These are phyloP conservation scores for Geotrichum carabidarum DNA, from an alignment of 1,139 yeast genomes.

Conservation along the genomic window DNA sequence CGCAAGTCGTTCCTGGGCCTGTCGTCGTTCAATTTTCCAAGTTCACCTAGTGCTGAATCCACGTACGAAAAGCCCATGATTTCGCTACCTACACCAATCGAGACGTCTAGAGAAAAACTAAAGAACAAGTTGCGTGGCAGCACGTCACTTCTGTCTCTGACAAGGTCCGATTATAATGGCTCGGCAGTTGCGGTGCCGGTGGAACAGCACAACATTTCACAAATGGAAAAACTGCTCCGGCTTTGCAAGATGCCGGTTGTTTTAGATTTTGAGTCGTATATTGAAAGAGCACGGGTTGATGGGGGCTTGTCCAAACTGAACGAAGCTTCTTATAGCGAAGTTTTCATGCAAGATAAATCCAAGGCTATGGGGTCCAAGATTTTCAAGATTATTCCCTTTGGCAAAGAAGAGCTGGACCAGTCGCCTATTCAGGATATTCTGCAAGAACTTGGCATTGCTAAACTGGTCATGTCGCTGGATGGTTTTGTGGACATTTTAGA, in stretches of 20 bases:
- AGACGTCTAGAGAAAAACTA: constrained; percentile 50
- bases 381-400: constrained; percentile 50
- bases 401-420: constrained; percentile 42
- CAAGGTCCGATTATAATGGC: constrained; percentile 27
- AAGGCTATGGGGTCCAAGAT: constrained; percentile 27
- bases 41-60: neutral
- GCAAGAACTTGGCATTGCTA: constrained; percentile 47
- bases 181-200: constrained; percentile 32
- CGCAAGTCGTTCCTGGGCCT: constrained; percentile 9
- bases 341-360: constrained; percentile 33
- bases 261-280: constrained; percentile 33
- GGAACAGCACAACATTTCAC: constrained; percentile 32
- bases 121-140: constrained; percentile 50
- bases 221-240: constrained; percentile 36
- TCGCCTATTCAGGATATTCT: constrained; percentile 42
- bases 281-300: constrained; percentile 26
- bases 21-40: constrained; percentile 7
- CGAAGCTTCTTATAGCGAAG: constrained; percentile 48
- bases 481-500: constrained; percentile 44
- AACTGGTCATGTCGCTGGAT: constrained; percentile 36
- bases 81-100: constrained; percentile 55
- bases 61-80: constrained; percentile 39
- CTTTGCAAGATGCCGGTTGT: constrained; percentile 28
- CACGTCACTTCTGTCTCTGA: constrained; percentile 45
- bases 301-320: constrained; percentile 37